A percentile compares a stretch with the other conserved stretches of the same genome.
Evolutionary conservation across 148 eudicot genomes (phyloP).

Genomic region (Euryodendron excelsum): DNA sequence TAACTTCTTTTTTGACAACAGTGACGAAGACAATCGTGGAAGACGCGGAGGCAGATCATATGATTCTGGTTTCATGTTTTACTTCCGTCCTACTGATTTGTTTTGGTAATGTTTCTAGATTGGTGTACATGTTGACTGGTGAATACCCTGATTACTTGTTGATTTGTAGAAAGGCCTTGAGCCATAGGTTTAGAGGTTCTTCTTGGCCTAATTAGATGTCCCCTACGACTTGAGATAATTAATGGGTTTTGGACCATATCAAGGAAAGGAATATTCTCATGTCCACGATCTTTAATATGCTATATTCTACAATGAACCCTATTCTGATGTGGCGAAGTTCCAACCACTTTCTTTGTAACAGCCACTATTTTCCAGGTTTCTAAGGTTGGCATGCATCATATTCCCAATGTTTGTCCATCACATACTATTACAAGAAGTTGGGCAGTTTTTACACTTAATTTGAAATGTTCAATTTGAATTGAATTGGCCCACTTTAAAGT

Average conservation of each 20-base stretch:
- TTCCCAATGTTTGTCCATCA: not conserved
- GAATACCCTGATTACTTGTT: not conserved
- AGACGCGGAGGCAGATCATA: constrained; percentile 74
- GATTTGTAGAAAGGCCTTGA: not conserved
- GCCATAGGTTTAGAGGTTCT: not conserved
- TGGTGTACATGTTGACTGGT: not conserved
- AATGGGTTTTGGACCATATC: not conserved
- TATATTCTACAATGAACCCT: not conserved
- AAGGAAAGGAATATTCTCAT: not conserved
- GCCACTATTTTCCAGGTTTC: too few species aligned
- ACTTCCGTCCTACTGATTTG: constrained; percentile 54
- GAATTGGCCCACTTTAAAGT: not conserved
- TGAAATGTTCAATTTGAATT: not conserved
- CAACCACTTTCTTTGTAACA: too few species aligned
- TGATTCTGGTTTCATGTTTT: constrained; percentile 57
- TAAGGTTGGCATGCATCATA: too few species aligned
- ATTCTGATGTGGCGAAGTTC: too few species aligned
- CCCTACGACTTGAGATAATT: not conserved
- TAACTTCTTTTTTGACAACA: constrained; percentile 23
- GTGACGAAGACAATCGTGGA: constrained; percentile 71
- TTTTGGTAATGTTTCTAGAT: constrained; percentile 59
- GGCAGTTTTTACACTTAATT: not conserved
- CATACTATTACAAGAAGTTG: not conserved
- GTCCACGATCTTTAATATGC: not conserved
- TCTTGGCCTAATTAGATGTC: not conserved